These are phyloP conservation scores for Globisporangium apiculatum DNA, from an alignment of 352 stramenopile genomes.

Conservation along the genomic window DNA sequence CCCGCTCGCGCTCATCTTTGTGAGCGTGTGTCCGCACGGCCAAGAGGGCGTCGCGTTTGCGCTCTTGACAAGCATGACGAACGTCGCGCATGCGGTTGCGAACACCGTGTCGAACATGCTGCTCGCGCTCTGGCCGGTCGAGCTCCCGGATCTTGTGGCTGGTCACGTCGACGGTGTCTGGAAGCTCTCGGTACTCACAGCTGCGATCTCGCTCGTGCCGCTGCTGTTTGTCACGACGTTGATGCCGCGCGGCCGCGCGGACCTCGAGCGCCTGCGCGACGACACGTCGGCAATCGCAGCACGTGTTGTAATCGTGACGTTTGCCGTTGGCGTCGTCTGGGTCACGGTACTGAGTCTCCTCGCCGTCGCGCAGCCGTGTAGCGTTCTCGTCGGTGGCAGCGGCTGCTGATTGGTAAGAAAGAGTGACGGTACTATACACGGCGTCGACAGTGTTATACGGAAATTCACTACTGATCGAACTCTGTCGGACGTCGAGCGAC, in stretches of 20 bases:
- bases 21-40: slow-evolving; percentile 59
- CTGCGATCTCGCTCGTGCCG: slow-evolving; percentile 45
- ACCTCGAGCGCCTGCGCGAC: slow-evolving; percentile 46
- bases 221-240: slow-evolving; percentile 36
- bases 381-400: slow-evolving; percentile 50
- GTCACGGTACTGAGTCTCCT: slow-evolving; percentile 54
- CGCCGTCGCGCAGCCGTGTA: slow-evolving; percentile 55
- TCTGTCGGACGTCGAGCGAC: not conserved
- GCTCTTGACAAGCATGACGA: slow-evolving; percentile 70
- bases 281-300: slow-evolving; percentile 37
- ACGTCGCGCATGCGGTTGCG: slow-evolving; percentile 60
- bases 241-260: slow-evolving; percentile 36
- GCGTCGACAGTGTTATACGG: not conserved
- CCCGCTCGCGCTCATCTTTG: slow-evolving; percentile 69
- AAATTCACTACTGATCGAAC: not conserved
- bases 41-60: slow-evolving; percentile 76
- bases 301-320: slow-evolving; percentile 26
- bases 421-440: not conserved
- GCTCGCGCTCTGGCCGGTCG: slow-evolving; percentile 62
- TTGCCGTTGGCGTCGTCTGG: slow-evolving; percentile 59
- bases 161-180: slow-evolving; percentile 61
- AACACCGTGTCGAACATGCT: slow-evolving; percentile 76
- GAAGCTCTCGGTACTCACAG: slow-evolving; percentile 72
- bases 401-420: slow-evolving; percentile 22
- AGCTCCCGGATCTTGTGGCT: slow-evolving; percentile 45